Conservation (phyloP, 2,329 filamentous ascomycete species). For the Alternaria alternata region DNA sequence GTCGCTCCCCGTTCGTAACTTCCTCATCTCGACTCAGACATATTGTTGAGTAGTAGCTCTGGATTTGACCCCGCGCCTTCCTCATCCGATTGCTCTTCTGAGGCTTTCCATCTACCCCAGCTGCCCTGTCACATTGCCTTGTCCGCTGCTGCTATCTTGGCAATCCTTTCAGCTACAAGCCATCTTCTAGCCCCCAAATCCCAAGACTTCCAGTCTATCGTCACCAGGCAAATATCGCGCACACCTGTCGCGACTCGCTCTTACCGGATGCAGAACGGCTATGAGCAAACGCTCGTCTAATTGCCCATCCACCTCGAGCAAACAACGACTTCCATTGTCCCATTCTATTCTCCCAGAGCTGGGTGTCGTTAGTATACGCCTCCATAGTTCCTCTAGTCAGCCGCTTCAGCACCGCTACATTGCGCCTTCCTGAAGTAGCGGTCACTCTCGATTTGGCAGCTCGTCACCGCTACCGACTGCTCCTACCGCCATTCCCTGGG, state of each 20-base stretch:
- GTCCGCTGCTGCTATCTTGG: background rate
- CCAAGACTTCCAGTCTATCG: background rate
- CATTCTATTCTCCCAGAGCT: background rate
- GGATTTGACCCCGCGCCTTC: background rate
- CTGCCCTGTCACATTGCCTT: background rate
- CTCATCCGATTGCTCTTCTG: background rate
- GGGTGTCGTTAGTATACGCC: background rate
- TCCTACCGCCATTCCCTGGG: background rate
- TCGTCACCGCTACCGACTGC: background rate
- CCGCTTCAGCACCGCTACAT: slow-evolving; percentile 8
- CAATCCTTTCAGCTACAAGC: background rate
- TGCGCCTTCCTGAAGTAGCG: slow-evolving; percentile 12
- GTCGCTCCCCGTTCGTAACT: background rate
- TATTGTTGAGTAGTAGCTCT: background rate
- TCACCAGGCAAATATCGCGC: background rate
- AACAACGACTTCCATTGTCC: background rate
- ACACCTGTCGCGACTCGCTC: slow-evolving; percentile 1
- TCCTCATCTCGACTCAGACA: background rate
- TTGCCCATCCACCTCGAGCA: slow-evolving; percentile 2
- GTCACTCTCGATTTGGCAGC: slow-evolving; percentile 11
- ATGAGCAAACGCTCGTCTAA: slow-evolving; percentile 1
- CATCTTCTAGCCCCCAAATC: background rate
- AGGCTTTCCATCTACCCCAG: background rate
- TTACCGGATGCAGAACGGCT: background rate
- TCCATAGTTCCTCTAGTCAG: background rate